phyloP scores from a whole-genome alignment of 345 rosid genomes.

The Anastatica hierochuntica region DNA sequence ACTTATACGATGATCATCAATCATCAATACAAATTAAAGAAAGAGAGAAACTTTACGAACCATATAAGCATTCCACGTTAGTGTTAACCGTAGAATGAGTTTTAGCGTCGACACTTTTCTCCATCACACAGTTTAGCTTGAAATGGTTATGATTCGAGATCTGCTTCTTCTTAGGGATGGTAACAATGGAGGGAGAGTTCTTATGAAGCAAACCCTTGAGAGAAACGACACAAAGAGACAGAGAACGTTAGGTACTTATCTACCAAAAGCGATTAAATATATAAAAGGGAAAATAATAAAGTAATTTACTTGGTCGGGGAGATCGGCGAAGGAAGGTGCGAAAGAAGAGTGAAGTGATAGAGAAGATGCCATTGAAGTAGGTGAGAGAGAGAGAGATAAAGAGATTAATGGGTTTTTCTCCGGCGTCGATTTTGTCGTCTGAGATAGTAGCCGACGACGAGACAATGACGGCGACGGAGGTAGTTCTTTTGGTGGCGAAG shows the following conservation, averaged over 20 bases:
- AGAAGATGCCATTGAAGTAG: conserved; percentile 27
- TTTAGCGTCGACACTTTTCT: conserved; percentile 30
- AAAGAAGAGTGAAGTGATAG: conserved; percentile 23
- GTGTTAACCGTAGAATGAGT: conserved; percentile 35
- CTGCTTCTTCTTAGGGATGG: not conserved
- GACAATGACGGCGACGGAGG: conserved; percentile 15
- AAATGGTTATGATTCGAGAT: not conserved
- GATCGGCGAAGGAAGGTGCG: conserved; percentile 19
- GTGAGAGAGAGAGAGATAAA: not conserved
- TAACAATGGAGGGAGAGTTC: not conserved
- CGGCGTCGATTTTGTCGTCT: conserved; percentile 8
- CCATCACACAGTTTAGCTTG: not conserved
- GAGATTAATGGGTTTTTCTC: conserved; percentile 1
- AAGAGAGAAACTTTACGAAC: conserved; percentile 21
- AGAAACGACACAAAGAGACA: not conserved
- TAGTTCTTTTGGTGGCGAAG: not conserved
- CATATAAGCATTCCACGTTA: conserved; percentile 23
- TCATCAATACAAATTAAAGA: not conserved
- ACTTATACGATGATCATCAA: not conserved
- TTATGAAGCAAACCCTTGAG: not conserved
- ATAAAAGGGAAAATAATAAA: too few species aligned
- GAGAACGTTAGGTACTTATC: too few species aligned
- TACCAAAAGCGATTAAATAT: too few species aligned
- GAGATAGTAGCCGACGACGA: not conserved
- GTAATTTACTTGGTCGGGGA: conserved; percentile 26